phyloP scores from a whole-genome alignment of 2,329 filamentous ascomycete species.

The Macrophomina phaseolina region DNA sequence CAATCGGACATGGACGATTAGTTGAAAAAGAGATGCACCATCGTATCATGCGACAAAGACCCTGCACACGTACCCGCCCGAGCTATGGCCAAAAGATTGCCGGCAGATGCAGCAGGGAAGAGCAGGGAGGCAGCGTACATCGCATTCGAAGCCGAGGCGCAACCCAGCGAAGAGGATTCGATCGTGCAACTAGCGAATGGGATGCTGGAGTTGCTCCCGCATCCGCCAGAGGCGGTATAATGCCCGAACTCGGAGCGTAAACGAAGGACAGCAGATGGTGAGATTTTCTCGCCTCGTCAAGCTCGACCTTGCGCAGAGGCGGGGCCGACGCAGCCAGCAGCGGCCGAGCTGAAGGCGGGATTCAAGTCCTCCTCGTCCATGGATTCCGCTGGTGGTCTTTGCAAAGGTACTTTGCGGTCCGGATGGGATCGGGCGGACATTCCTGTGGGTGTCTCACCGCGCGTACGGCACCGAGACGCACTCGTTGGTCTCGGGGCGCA shows the following conservation, averaged over 20 bases:
- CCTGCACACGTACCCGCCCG: neutral
- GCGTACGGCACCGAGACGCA: no score
- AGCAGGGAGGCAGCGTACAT: neutral
- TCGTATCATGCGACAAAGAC: neutral
- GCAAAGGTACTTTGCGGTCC: no score
- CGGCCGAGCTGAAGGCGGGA: neutral
- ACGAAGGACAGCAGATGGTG: neutral
- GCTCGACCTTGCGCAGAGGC: neutral
- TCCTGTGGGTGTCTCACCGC: no score
- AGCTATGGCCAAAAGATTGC: conserved; percentile 13
- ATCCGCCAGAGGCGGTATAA: neutral
- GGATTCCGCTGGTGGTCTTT: no score
- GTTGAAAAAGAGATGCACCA: neutral
- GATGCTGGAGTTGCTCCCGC: neutral
- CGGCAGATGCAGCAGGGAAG: neutral
- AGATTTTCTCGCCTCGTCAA: conserved; percentile 3
- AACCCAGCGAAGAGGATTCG: neutral
- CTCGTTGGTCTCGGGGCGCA: neutral
- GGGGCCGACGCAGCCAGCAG: neutral
- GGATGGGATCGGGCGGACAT: no score
- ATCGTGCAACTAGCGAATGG: neutral
- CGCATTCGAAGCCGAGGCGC: neutral
- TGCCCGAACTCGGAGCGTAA: neutral
- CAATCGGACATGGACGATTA: neutral
- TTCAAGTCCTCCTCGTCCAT: no score